Evolutionary conservation across 208 protist genomes (phyloP), one percentile per base, ranked within the genome.

Genomic region (Wallacemonas sp.): DNA sequence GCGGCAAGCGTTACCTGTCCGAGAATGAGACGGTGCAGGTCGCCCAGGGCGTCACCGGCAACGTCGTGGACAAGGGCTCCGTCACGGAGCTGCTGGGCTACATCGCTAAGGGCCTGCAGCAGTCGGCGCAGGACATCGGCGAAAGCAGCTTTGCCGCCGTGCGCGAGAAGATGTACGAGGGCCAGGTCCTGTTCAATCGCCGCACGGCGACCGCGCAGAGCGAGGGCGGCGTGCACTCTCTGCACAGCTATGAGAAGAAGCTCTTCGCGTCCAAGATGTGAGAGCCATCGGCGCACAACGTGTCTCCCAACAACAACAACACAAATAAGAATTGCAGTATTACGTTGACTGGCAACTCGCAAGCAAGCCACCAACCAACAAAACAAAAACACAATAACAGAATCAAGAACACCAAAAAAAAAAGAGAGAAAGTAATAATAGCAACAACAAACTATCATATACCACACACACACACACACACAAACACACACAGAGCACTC

Each of bases 41-140:
- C 21, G 95, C 95, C 5, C 95, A 98, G 80, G 95, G 95, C 19
- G 95, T 98, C 24, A 80, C 82, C 14, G 95, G 95, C 26, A 82
- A 86, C 48, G 92, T 97, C 46, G 73, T 93, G 21, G 95, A 98
- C 77, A 97, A 97, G 85, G 95, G 95, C 33, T 93, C 83, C 36
- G 83, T 93, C 21, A 54, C 68, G 62, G 77, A 88, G 64, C 92
- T 97, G 46, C 57, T 97, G 8, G 88, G 70, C 32, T 98, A 98
- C 86, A 80, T 97, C 26, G 76, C 84, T 32, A 92, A 97, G 73
- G 94, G 94, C 12, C 72, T 98, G 19, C 90, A 97, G 76, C 95
- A 98, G 80, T 89, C 90, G 9, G 86, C 87, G 38, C 95, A 98
- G 82, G 95, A 98, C 72, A 95, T 97, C 70, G 95, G 95, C 34